phyloP scores from a whole-genome alignment of 805 yeast species.

The Yarrowia sp. region DNA sequence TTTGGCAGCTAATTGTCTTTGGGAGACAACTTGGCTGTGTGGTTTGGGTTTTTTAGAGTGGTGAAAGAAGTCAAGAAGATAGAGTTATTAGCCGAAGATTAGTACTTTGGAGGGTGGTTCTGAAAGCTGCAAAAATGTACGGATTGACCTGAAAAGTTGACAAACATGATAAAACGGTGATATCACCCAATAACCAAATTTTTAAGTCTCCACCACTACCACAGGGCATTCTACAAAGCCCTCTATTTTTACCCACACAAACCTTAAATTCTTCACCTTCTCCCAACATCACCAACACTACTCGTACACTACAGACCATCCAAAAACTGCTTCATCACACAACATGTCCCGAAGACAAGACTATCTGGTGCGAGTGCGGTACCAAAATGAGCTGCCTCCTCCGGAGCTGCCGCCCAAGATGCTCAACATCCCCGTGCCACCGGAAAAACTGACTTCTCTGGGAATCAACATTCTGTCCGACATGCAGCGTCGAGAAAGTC shows the following conservation, averaged over 20 bases:
- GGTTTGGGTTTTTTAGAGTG: too few species aligned
- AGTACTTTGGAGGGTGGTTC: too few species aligned
- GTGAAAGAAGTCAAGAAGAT: too few species aligned
- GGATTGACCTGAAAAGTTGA: too few species aligned
- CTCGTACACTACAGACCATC: neutral
- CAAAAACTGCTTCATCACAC: neutral
- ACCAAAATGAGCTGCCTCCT: conserved; percentile 84
- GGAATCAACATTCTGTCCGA: conserved; percentile 55
- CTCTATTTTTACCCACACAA: neutral
- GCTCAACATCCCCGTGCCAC: conserved; percentile 50
- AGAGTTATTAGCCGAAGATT: neutral
- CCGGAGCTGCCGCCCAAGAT: conserved; percentile 90
- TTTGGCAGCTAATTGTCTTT: too few species aligned
- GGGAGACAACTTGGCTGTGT: neutral
- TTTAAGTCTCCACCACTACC: neutral
- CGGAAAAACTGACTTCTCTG: conserved; percentile 46
- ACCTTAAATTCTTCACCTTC: neutral
- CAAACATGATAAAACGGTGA: too few species aligned
- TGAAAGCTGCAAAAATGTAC: too few species aligned
- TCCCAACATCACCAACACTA: neutral
- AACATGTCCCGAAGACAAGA: conserved; percentile 39
- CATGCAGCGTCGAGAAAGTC: conserved; percentile 69
- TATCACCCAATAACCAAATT: too few species aligned
- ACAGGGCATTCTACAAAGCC: neutral
- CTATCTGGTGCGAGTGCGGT: conserved; percentile 67